A percentile compares a stretch with the other conserved stretches of the same genome.
phyloP scores from a whole-genome alignment of 371 early-diverging fungal genomes.

The Syncephalastrum sp. region DNA sequence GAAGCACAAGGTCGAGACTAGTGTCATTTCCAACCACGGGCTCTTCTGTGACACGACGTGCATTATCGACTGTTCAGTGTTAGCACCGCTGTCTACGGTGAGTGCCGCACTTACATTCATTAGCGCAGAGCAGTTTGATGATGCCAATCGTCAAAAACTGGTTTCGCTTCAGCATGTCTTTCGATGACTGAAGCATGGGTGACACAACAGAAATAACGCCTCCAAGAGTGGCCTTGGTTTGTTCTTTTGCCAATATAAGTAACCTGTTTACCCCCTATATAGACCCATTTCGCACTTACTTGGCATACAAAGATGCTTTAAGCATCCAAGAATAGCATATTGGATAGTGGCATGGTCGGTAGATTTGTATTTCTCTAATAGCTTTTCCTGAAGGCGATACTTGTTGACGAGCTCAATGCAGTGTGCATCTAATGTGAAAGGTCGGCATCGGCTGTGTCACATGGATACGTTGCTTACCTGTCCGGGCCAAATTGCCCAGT shows the following conservation, averaged over 20 bases:
- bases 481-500: constrained; percentile 63
- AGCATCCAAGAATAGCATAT: constrained; percentile 58
- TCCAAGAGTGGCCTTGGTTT: constrained; percentile 54
- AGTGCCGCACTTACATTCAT: constrained; percentile 35
- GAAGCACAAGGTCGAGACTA: constrained; percentile 38
- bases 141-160: constrained; percentile 64
- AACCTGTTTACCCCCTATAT: neutral
- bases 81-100: neutral
- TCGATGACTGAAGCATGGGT: constrained; percentile 46
- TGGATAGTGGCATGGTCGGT: constrained; percentile 58
- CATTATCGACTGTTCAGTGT: neutral
- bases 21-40: constrained; percentile 6
- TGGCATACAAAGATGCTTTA: constrained; percentile 63
- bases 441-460: no score
- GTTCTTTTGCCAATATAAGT: constrained; percentile 18
- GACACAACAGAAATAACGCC: constrained; percentile 47
- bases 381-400: constrained; percentile 41
- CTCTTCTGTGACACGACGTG: neutral
- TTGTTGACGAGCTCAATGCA: constrained; percentile 60
- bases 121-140: constrained; percentile 55
- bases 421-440: constrained; percentile 41
- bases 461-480: constrained; percentile 31
- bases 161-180: constrained; percentile 62
- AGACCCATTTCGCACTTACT: constrained; percentile 27
- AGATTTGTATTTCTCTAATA: constrained; percentile 45